Evolutionary conservation across 2,329 filamentous ascomycete genomes (phyloP), one percentile per base, ranked within the genome.

Genomic region (Botrytis galanthina): DNA sequence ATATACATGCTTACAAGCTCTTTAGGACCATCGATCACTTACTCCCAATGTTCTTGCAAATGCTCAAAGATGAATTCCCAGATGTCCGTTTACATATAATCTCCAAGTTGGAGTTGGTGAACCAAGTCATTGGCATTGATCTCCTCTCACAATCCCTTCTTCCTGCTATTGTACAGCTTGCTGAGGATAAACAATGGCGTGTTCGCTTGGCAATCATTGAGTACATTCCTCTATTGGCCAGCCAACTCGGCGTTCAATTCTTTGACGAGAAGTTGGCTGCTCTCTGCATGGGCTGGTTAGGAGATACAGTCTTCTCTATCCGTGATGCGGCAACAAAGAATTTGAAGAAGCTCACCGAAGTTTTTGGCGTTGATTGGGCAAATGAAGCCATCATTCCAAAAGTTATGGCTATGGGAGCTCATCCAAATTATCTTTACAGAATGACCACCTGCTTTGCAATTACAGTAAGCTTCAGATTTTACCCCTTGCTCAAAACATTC

Each of bases 381-480:
- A 97, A 92, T 83, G 93, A 95, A 82, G 94, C 95, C 64, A 99
- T 99, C 81, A 97, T 99, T 79, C 96, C 96, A 75, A 98, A 98
- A 86, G 96, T 99, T 77, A 96, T 97, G 88, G 93, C 93, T 54
- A 98, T 99, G 96, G 96, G 96, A 74, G 93, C 94, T 81, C 96
- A 99, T 83, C 94, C 95, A 75, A 99, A 99, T 86, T 99, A 99
- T 83, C 91, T 99, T 71, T 99, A 99, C 88, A 90, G 96, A 82
- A 99, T 99, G 96, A 99, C 96, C 16, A 99, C 96, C n/a, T 98
- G 95, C 85, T 99, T 99, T 83, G 96, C 96, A 75, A 97, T 99
- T 78, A 95, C 94, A 79, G 96, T 99, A 88, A 87, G 93, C 88
- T 16, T n/a, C 54, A 42, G 9, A 66, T 26, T 37, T 48, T 37